Base-by-base conservation (phyloP, 495 filamentous ascomycete genomes). In the Aspergillus panamensis region DNA sequence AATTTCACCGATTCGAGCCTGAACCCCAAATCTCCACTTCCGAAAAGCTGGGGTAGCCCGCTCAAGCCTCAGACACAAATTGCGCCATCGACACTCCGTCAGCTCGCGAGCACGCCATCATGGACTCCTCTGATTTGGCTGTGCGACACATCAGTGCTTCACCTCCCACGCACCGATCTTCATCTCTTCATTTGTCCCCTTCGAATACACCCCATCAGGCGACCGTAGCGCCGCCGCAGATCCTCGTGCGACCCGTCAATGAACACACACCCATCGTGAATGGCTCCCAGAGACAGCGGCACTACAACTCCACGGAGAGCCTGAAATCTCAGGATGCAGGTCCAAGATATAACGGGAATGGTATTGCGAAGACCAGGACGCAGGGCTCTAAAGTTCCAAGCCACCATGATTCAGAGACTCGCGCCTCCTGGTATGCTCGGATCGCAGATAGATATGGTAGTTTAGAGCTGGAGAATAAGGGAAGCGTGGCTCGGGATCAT, bases 401-500 rank as follows among this genome's bases (percentile, higher is more conserved):
- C 35, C 60, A 55, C 9, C 49, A 57, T 25, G 37, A 37, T 50
- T 25, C 19, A 37, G 65, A 70, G 30, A 51, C 61, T 17, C 57
- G 68, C n/a, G 63, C 67, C 31, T 66, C 72, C 8, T 83, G 84
- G 80, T 83, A 76, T 70, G 73, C 68, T 60, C 68, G 68, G 33
- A 57, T 80, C 6, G 65, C 89, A 35, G 81, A 84, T 20, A 88
- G 87, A 59, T 89, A 93, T 63, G 90, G 89, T 52, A 87, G 84
- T 44, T 80, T 98, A 48, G 93, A 97, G 68, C 73, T 98, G 44
- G 94, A 98, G 68, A 98, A 97, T 64, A 97, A 97, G 69, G 95
- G 93, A 14, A 93, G 89, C 70, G 92, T 96, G 19, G 94, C 94
- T 43, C 81, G 94, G 61, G 94, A 98, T 70, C 94, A 98, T 75